Percentiles rank a stretch among this genome's conserved stretches.
Conservation (phyloP, 768 basidiomycete genomes). For the Boletus rufocinnamomeus region DNA sequence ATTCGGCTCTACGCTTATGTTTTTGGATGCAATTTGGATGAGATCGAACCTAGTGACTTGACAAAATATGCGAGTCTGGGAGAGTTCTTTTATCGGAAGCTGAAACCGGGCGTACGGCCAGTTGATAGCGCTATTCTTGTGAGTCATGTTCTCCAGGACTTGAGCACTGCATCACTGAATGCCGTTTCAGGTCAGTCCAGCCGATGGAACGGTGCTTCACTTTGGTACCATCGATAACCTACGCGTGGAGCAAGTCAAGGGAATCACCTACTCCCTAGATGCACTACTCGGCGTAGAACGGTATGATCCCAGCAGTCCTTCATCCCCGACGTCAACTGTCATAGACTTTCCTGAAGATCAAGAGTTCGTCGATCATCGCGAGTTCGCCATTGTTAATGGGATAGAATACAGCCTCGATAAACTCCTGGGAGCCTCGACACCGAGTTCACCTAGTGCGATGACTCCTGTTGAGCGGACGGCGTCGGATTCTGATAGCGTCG, state of each 20-base stretch:
- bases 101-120: conserved; percentile 81
- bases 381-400: conserved; percentile 96
- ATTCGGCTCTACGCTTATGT: conserved; percentile 80
- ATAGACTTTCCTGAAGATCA: conserved; percentile 45
- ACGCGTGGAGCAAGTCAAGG: conserved; percentile 95
- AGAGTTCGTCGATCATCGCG: conserved; percentile 76
- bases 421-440: conserved; percentile 64
- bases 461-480: conserved; percentile 29
- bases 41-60: conserved; percentile 80
- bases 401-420: conserved; percentile 94
- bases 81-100: conserved; percentile 90
- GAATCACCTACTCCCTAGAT: conserved; percentile 94
- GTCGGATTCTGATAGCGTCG: conserved; percentile 27
- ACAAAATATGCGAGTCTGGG: conserved; percentile 83
- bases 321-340: conserved; percentile 42
- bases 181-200: conserved; percentile 77
- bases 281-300: conserved; percentile 83
- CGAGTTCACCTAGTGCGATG: conserved; percentile 43
- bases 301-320: conserved; percentile 42
- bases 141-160: conserved; percentile 20
- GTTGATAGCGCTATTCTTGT: conserved; percentile 77
- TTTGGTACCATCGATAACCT: conserved; percentile 81
- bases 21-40: conserved; percentile 95
- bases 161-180: neutral
- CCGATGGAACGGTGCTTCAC: conserved; percentile 91